Evolutionary conservation across 2,329 filamentous ascomycete genomes (phyloP), one percentile per base, ranked within the genome.

Genomic region (Colletotrichum sp.): DNA sequence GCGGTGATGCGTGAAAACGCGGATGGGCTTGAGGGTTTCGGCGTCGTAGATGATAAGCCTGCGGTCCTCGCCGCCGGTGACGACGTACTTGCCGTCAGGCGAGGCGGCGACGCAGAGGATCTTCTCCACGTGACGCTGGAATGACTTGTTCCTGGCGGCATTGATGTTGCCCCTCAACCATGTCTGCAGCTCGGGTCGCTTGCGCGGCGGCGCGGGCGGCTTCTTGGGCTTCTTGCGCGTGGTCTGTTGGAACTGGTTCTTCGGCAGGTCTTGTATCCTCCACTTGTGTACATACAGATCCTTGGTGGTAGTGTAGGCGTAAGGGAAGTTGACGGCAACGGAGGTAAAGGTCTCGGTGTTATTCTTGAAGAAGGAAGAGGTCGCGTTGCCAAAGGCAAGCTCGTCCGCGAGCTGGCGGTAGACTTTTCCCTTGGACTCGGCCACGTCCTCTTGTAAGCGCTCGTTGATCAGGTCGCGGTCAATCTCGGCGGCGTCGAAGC

Each of bases 401-500:
- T 95, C 91, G 26, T 90, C 88, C 44, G 95, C 94, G 79, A 99
- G 91, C 83, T 92, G 92, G 68, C 95, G 92, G 86, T 98, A 99
- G 66, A 98, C 90, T 80, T 94, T 94, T 74, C 97, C 97, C 87
- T 98, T 98, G 72, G 92, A 92, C 86, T 98, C 97, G 68, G 97
- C 93, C 59, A 97, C 95, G 83, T 99, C 97, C 86, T 98, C 95
- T 85, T 96, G 93, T 80, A 99, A 88, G 80, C 96, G 90, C 84
- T 98, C 95, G 57, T 96, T 96, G 81, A 99, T 96, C 80, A 98
- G 87, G 82, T 99, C 97, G 75, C 94, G 91, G 86, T 99, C 97
- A 75, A 99, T 95, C 69, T 99, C 95, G 80, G 94, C 96, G 9
- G 97, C 97, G 85, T 99, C 96, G 82, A 99, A 99, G 52, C 96